phyloP scores from a whole-genome alignment of 177 flowering plant genomes.

The Vitis hybrid region DNA sequence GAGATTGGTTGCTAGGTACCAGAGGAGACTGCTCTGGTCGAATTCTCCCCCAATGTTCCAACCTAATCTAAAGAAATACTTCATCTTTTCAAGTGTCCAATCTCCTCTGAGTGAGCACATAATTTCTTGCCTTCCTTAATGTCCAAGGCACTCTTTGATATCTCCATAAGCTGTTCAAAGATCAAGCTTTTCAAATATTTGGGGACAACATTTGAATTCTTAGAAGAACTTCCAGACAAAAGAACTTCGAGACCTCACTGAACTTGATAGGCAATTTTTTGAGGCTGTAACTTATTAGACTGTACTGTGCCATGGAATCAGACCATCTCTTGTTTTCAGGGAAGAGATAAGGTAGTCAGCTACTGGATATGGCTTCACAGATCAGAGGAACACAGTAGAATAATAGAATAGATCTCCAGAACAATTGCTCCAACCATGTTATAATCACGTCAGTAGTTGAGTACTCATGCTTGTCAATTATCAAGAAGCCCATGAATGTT shows the following conservation, averaged over 20 bases:
- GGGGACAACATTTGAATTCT: neutral
- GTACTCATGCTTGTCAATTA: neutral
- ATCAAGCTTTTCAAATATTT: neutral
- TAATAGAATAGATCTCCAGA: constrained; percentile 24
- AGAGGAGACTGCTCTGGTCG: constrained; percentile 30
- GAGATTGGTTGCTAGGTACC: constrained; percentile 42
- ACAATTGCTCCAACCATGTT: constrained; percentile 22
- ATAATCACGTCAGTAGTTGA: constrained; percentile 13
- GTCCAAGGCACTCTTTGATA: neutral
- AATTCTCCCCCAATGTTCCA: constrained; percentile 24
- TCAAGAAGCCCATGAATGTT: constrained; percentile 8
- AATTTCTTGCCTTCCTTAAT: neutral
- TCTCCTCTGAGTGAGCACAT: constrained; percentile 7
- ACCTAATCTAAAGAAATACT: neutral
- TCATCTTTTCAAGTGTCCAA: neutral
- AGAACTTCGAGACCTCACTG: neutral
- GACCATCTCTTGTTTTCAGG: constrained; percentile 29
- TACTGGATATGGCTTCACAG: no score
- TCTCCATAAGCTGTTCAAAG: constrained; percentile 13
- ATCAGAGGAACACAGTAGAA: constrained; percentile 25
- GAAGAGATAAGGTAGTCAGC: no score
- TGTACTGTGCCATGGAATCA: constrained; percentile 24
- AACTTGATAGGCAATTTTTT: neutral
- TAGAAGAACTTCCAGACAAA: constrained; percentile 3
- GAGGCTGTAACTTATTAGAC: constrained; percentile 17